Evolutionary conservation across 352 stramenopile species (phyloP), one percentile per base, ranked within the genome.

Genomic region (Phytopythium ostracodes): DNA sequence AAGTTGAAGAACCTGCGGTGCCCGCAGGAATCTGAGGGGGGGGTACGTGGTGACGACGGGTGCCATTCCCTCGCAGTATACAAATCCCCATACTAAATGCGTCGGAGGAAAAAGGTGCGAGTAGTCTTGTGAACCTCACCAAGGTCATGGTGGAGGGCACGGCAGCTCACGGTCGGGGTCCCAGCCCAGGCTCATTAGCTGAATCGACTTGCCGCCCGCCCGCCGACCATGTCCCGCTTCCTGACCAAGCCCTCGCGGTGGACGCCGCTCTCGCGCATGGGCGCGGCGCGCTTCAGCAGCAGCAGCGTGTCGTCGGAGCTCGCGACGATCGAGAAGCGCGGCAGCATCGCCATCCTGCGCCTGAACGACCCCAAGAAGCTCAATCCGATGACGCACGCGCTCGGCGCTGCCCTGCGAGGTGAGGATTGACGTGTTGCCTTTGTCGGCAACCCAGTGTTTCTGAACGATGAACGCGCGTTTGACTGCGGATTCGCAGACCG

Each of bases 311-410:
- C 44, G 22, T 12, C 47, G 12, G 75, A 55, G 67, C 56, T 76
- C 22, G 77, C 83, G 64, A 83, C 75, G 56, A 68, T 87, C 25
- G 75, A 87, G 66, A 73, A 77, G 69, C 61, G 68, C 38, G 75
- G 75, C 9, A 54, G 60, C 44, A 71, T 87, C 51, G 77, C 68
- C 14, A 76, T 87, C 49, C 55, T 87, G 68, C 75, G 73, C 0
- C 67, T 97, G 11, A 89, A 96, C 55, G 79, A 92, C 43, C 88
- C 87, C 0, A 73, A 79, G 65, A 88, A 81, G n/a, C 73, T 93
- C 49, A 97, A 97, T 73, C 81, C 91, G 15, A 79, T 97, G 70
- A 97, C 91, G 2, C 68, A 76, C 4, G 74, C 89, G 60, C 91
- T 97, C 77, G 91, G 88, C 56, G 64, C 77, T n/a, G 73, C 73